These are phyloP conservation scores for Pisolithus thermaeus DNA, from an alignment of 1,284 basidiomycete genomes.

Conservation along the genomic window DNA sequence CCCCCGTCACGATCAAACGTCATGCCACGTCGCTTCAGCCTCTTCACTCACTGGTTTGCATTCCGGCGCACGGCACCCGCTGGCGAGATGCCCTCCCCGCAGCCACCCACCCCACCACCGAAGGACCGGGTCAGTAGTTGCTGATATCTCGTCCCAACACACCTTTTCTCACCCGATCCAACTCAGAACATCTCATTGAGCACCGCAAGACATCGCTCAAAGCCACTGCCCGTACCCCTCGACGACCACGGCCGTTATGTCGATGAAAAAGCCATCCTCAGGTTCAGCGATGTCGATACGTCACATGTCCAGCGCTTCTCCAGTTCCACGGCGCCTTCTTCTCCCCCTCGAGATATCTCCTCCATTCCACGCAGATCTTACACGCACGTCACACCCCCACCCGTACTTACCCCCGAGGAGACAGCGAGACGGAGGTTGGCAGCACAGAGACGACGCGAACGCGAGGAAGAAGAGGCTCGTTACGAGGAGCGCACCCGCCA, in stretches of 20 bases:
- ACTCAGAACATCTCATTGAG: background rate
- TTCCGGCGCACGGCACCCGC: slow-evolving; percentile 12
- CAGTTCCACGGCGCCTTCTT: slow-evolving; percentile 2
- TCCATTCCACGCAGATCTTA: slow-evolving; percentile 4
- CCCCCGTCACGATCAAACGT: no score
- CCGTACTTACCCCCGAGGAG: slow-evolving; percentile 33
- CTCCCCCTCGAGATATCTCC: slow-evolving; percentile 5
- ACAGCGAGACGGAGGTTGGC: slow-evolving; percentile 37
- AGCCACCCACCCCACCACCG: slow-evolving; percentile 19
- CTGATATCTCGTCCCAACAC: background rate
- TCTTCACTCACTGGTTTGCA: slow-evolving; percentile 13
- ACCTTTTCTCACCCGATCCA: background rate
- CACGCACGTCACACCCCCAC: slow-evolving; percentile 3
- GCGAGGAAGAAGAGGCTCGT: slow-evolving; percentile 44
- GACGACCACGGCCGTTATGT: slow-evolving; percentile 4
- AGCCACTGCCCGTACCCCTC: slow-evolving; percentile 19
- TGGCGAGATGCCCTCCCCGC: background rate
- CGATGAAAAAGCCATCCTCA: slow-evolving; percentile 1
- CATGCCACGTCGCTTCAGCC: slow-evolving; percentile 5
- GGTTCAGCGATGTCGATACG: background rate
- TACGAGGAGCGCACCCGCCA: slow-evolving; percentile 49
- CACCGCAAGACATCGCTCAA: slow-evolving; percentile 5
- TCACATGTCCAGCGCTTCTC: background rate
- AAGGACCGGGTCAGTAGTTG: slow-evolving; percentile 14
- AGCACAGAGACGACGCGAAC: slow-evolving; percentile 35